A percentile compares a stretch with the other conserved stretches of the same genome.
These are phyloP conservation scores for Tephrocybe sp. DNA, from an alignment of 768 basidiomycete species.

Conservation along the genomic window DNA sequence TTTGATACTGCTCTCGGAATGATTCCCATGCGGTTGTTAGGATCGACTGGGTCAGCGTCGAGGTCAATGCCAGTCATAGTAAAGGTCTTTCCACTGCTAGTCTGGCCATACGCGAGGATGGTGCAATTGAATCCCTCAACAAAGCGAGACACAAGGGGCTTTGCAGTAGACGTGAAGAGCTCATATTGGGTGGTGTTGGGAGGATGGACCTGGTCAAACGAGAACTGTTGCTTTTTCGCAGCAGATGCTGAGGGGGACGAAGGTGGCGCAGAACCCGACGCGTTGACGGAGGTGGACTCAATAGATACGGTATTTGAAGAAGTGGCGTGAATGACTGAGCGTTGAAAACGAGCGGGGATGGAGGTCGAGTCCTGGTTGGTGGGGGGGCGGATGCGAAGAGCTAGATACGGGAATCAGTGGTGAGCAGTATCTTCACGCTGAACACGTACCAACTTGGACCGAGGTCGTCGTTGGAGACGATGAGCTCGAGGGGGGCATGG, in stretches of 20 bases:
- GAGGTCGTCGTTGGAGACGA: constrained; percentile 75
- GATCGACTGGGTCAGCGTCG: constrained; percentile 80
- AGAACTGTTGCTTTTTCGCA: constrained; percentile 81
- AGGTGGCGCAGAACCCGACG: constrained; percentile 46
- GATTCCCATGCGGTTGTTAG: constrained; percentile 86
- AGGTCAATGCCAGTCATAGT: constrained; percentile 97
- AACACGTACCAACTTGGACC: constrained; percentile 85
- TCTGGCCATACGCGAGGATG: constrained; percentile 96
- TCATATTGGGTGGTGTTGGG: constrained; percentile 84
- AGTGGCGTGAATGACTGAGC: constrained; percentile 77
- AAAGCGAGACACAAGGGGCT: constrained; percentile 83
- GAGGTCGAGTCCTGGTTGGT: constrained; percentile 79
- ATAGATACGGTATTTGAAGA: constrained; percentile 78
- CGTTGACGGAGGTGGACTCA: constrained; percentile 60
- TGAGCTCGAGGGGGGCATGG: constrained; percentile 76
- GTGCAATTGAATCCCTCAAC: constrained; percentile 97
- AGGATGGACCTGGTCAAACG: constrained; percentile 91
- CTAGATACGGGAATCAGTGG: constrained; percentile 34
- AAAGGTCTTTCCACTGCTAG: constrained; percentile 94
- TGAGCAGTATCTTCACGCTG: background rate
- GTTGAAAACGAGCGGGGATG: constrained; percentile 93
- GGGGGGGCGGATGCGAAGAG: constrained; percentile 87
- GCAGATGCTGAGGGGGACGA: constrained; percentile 43
- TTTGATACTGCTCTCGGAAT: constrained; percentile 90
- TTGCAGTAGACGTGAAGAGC: constrained; percentile 81